phyloP scores from a whole-genome alignment of 495 filamentous ascomycete genomes.

The Aspergillus hancockii region DNA sequence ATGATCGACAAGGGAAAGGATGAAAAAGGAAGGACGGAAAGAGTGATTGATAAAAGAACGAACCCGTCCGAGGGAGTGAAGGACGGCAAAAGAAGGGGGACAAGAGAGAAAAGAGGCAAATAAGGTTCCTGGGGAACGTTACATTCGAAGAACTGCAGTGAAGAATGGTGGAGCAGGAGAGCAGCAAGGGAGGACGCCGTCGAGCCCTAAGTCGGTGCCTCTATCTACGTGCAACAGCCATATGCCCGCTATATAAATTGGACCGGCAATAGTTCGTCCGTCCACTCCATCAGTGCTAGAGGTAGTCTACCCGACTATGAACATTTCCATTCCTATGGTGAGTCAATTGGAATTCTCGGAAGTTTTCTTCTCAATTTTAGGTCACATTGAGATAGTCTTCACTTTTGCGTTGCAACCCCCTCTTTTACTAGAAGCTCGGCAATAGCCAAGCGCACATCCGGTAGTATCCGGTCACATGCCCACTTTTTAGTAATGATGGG shows the following conservation, averaged over 20 bases:
- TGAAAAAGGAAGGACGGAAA: not conserved
- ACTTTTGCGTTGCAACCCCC: not conserved
- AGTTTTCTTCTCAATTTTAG: not conserved
- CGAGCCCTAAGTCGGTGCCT: slow-evolving; percentile 1
- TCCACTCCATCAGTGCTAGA: not conserved
- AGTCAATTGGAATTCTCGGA: not conserved
- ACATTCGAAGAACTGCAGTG: not conserved
- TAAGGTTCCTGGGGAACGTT: slow-evolving; percentile 10
- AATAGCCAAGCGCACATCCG: not conserved
- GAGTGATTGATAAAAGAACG: slow-evolving; percentile 1
- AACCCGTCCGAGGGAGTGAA: not conserved
- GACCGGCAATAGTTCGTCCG: not conserved
- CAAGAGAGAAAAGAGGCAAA: not conserved
- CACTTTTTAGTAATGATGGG: not conserved
- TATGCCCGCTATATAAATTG: not conserved
- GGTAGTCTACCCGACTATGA: not conserved
- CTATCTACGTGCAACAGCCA: not conserved
- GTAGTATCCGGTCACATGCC: not conserved
- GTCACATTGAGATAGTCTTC: not conserved
- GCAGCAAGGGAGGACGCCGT: not conserved
- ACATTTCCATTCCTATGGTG: not conserved
- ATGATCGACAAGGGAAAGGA: not conserved
- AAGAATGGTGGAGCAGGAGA: slow-evolving; percentile 4
- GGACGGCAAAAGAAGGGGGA: not conserved
- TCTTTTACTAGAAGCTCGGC: not conserved